phyloP scores from a whole-genome alignment of 768 basidiomycete genomes.

The Pulveroboletus frians region DNA sequence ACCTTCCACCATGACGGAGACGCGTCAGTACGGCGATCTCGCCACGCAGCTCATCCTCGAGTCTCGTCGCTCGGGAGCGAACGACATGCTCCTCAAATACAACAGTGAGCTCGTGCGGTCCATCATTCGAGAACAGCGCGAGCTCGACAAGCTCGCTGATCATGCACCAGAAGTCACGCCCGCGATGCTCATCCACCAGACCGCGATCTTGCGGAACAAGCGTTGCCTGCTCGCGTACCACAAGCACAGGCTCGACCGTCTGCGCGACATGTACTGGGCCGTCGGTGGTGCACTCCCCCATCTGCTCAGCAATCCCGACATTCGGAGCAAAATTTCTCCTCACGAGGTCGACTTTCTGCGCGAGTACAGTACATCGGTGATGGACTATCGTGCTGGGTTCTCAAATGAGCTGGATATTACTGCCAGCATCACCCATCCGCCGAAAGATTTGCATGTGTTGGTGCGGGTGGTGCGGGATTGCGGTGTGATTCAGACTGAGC shows the following conservation, averaged over 20 bases:
- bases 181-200: constrained; percentile 79
- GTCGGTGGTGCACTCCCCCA: constrained; percentile 84
- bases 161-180: constrained; percentile 43
- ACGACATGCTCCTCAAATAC: constrained; percentile 85
- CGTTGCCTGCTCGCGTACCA: constrained; percentile 96
- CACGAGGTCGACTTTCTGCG: constrained; percentile 82
- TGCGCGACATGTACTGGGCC: constrained; percentile 87
- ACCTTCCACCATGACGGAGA: constrained; percentile 36
- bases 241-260: constrained; percentile 73
- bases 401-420: constrained; percentile 85
- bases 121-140: constrained; percentile 86
- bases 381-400: constrained; percentile 82
- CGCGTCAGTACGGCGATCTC: constrained; percentile 76
- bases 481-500: constrained; percentile 87
- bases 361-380: constrained; percentile 72
- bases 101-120: constrained; percentile 83
- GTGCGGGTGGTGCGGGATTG: constrained; percentile 87
- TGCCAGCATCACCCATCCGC: constrained; percentile 74
- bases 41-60: constrained; percentile 85
- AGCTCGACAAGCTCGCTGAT: constrained; percentile 60
- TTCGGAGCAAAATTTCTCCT: constrained; percentile 69
- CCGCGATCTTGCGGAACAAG: constrained; percentile 87
- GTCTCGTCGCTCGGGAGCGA: constrained; percentile 77
- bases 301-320: constrained; percentile 61
- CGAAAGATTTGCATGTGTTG: constrained; percentile 83